phyloP scores from a whole-genome alignment of 2,329 filamentous ascomycete species.

The Chaetothyriales sp. region DNA sequence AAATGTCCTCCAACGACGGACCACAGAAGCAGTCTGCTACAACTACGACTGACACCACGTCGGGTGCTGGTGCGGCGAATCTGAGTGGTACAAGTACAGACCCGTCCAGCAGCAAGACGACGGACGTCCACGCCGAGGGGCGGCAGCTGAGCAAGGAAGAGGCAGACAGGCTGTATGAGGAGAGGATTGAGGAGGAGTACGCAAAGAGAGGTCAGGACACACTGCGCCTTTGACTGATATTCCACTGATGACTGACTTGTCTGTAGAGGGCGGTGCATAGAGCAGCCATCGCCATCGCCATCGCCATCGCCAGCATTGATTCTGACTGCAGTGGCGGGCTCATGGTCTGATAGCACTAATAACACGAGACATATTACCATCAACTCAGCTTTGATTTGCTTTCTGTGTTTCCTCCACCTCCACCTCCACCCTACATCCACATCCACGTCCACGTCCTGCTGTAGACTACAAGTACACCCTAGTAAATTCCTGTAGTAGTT shows the following conservation, averaged over 20 bases:
- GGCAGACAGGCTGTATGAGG: constrained; percentile 29
- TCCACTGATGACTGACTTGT: neutral
- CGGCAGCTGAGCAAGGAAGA: constrained; percentile 21
- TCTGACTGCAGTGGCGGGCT: too few relatives aligned
- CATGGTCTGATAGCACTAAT: neutral
- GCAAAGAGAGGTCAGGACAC: constrained; percentile 27
- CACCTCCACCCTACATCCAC: too few relatives aligned
- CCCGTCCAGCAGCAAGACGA: constrained; percentile 14
- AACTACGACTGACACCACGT: neutral
- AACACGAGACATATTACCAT: neutral
- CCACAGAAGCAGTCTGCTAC: neutral
- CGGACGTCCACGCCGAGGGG: constrained; percentile 7
- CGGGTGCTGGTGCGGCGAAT: neutral
- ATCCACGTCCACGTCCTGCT: too few relatives aligned
- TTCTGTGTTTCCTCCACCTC: neutral
- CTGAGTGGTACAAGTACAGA: constrained; percentile 10
- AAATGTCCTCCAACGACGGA: constrained; percentile 1
- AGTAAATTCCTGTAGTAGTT: too few relatives aligned
- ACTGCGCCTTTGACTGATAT: constrained; percentile 20
- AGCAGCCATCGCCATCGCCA: too few relatives aligned
- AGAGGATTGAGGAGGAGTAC: constrained; percentile 34
- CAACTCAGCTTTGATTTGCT: neutral
- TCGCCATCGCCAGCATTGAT: too few relatives aligned
- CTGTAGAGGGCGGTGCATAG: neutral
- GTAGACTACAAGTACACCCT: too few relatives aligned